phyloP scores from a whole-genome alignment of 2,329 filamentous ascomycete species.

The Alternaria metachromatica region DNA sequence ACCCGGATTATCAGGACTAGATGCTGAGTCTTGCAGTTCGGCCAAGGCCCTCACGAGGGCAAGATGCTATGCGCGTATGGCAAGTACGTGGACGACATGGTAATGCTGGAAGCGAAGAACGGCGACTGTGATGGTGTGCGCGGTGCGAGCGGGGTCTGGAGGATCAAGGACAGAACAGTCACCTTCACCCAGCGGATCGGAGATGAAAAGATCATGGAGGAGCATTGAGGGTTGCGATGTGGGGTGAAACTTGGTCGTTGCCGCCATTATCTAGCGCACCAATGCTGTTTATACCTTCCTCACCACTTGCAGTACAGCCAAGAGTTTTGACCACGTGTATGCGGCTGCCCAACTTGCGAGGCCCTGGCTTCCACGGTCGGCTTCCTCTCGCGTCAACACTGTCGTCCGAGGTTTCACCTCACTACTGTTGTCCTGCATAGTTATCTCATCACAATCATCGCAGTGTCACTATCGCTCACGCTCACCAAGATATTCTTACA shows the following conservation, averaged over 20 bases:
- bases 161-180: slow-evolving; percentile 47
- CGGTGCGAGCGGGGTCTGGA: slow-evolving; percentile 51
- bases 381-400: not conserved
- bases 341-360: not conserved
- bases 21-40: slow-evolving; percentile 36
- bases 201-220: slow-evolving; percentile 45
- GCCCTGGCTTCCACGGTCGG: not conserved
- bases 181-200: slow-evolving; percentile 48
- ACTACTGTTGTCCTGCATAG: not conserved
- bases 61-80: slow-evolving; percentile 52
- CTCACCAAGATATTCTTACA: not conserved
- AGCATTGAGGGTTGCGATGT: slow-evolving; percentile 24
- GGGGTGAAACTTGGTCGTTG: not conserved
- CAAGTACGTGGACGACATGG: slow-evolving; percentile 50
- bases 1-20: not conserved
- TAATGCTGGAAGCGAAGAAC: slow-evolving; percentile 29
- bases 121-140: slow-evolving; percentile 38
- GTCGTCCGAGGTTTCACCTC: not conserved
- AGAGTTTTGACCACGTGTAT: not conserved
- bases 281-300: not conserved
- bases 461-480: slow-evolving; percentile 4
- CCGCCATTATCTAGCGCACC: not conserved
- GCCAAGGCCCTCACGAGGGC: slow-evolving; percentile 51
- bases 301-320: not conserved
- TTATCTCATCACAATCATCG: not conserved